Conservation (phyloP, 129 eudicot genomes). For the Rutidosis leptorrhynchoides region DNA sequence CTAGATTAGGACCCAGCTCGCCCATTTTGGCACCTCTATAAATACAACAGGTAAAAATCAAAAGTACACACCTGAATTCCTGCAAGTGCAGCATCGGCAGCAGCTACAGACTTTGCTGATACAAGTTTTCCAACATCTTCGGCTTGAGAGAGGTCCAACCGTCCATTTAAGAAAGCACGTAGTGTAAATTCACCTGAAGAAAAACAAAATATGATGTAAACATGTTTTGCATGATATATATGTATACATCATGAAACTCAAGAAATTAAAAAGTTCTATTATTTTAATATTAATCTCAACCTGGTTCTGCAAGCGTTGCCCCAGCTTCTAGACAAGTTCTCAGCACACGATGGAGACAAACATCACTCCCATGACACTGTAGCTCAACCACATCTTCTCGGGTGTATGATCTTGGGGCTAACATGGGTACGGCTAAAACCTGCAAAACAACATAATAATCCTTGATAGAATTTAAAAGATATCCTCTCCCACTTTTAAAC, state of each 20-base stretch:
- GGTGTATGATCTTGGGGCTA: slow-evolving; percentile 96
- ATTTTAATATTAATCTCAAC: slow-evolving; percentile 31
- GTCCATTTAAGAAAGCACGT: slow-evolving; percentile 93
- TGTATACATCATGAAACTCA: too few relatives aligned
- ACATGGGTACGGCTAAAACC: slow-evolving; percentile 89
- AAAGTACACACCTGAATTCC: slow-evolving; percentile 66
- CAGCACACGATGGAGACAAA: slow-evolving; percentile 81
- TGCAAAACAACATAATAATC: slow-evolving; percentile 18
- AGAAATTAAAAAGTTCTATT: too few relatives aligned
- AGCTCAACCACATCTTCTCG: slow-evolving; percentile 95
- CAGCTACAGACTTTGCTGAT: slow-evolving; percentile 85
- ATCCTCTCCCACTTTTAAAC: not conserved
- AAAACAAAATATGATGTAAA: slow-evolving; percentile 3
- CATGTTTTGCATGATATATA: not conserved
- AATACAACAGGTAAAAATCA: too few relatives aligned
- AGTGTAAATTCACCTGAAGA: slow-evolving; percentile 96
- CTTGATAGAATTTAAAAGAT: not conserved
- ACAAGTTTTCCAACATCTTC: slow-evolving; percentile 82
- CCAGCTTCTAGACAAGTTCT: slow-evolving; percentile 92
- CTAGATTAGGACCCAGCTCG: too few relatives aligned
- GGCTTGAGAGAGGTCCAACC: slow-evolving; percentile 93
- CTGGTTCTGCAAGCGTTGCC: slow-evolving; percentile 96
- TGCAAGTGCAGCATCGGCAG: slow-evolving; percentile 95
- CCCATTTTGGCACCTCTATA: too few relatives aligned
- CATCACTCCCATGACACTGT: slow-evolving; percentile 95